Evolutionary conservation across 2,329 filamentous ascomycete genomes (phyloP).

Genomic region (Xylaria multiplex): DNA sequence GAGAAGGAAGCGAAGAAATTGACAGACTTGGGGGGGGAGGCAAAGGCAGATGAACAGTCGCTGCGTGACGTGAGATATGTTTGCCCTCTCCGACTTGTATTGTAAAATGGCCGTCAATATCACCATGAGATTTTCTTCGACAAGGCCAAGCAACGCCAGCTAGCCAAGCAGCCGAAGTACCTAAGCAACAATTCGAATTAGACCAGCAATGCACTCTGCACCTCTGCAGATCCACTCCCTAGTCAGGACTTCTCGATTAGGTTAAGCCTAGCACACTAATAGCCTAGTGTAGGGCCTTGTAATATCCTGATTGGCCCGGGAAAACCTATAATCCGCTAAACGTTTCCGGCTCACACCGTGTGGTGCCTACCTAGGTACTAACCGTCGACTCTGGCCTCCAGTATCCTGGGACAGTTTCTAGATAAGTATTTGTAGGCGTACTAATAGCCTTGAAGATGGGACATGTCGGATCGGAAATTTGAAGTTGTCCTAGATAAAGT

Average conservation of each 20-base stretch:
- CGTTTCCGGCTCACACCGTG: slow-evolving; percentile 41
- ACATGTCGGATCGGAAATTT: not conserved
- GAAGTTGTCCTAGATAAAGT: not conserved
- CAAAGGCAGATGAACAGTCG: slow-evolving; percentile 28
- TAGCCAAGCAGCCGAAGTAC: slow-evolving; percentile 25
- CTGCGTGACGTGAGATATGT: slow-evolving; percentile 27
- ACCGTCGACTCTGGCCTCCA: slow-evolving; percentile 14
- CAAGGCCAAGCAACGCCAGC: slow-evolving; percentile 34
- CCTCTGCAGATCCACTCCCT: slow-evolving; percentile 25
- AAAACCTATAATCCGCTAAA: slow-evolving; percentile 46
- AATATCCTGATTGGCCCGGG: slow-evolving; percentile 43
- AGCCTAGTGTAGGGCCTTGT: slow-evolving; percentile 19
- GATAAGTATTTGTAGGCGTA: not conserved
- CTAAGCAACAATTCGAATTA: slow-evolving; percentile 36
- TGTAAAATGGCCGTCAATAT: slow-evolving; percentile 37
- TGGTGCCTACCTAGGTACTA: no score
- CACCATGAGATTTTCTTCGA: slow-evolving; percentile 48
- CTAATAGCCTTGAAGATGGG: slow-evolving; percentile 6
- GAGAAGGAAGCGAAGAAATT: slow-evolving; percentile 30
- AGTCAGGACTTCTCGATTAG: slow-evolving; percentile 45
- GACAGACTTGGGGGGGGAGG: slow-evolving; percentile 7
- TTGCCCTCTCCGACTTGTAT: slow-evolving; percentile 23
- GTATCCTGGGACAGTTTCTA: slow-evolving; percentile 10
- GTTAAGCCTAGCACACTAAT: slow-evolving; percentile 42
- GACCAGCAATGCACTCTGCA: slow-evolving; percentile 32